Percentiles rank a stretch among this genome's conserved stretches.
Evolutionary conservation across 768 basidiomycete species (phyloP).

Genomic region (Thelephora ganbajun): DNA sequence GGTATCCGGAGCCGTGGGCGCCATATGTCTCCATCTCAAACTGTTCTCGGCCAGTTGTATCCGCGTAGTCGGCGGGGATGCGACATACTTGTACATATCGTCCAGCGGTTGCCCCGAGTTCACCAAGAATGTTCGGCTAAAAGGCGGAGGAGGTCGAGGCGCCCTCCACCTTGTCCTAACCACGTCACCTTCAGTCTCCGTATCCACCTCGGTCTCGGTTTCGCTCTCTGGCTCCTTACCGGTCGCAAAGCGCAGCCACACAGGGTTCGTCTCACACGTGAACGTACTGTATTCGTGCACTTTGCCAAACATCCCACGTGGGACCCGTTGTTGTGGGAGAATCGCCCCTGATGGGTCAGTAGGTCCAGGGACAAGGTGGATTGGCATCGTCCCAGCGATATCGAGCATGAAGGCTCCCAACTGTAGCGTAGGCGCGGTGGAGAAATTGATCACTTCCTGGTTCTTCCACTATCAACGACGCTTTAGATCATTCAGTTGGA

Average conservation of each 20-base stretch:
- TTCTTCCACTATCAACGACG: conserved; percentile 44
- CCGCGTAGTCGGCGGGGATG: conserved; percentile 54
- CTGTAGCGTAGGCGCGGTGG: conserved; percentile 57
- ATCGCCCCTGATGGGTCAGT: conserved; percentile 81
- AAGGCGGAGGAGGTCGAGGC: background rate
- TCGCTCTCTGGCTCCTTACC: conserved; percentile 14
- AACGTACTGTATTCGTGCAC: conserved; percentile 48
- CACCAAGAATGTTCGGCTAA: conserved; percentile 49
- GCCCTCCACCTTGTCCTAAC: background rate
- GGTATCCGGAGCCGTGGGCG: conserved; percentile 98
- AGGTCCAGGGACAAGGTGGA: conserved; percentile 82
- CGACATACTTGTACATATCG: conserved; percentile 90
- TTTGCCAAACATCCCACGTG: conserved; percentile 78
- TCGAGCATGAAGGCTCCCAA: conserved; percentile 64
- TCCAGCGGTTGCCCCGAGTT: conserved; percentile 89
- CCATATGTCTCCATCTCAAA: conserved; percentile 87
- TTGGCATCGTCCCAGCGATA: conserved; percentile 61
- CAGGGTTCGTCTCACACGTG: conserved; percentile 77
- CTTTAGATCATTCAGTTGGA: conserved; percentile 5
- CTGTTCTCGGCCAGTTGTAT: conserved; percentile 66
- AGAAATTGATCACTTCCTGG: conserved; percentile 52
- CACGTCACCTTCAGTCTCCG: conserved; percentile 3
- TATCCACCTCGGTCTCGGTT: conserved; percentile 1
- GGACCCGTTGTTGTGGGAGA: conserved; percentile 88
- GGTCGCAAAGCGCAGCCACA: conserved; percentile 54